These are phyloP conservation scores for Cryphonectria nitschkei DNA, from an alignment of 2,329 filamentous ascomycete species.

Conservation along the genomic window DNA sequence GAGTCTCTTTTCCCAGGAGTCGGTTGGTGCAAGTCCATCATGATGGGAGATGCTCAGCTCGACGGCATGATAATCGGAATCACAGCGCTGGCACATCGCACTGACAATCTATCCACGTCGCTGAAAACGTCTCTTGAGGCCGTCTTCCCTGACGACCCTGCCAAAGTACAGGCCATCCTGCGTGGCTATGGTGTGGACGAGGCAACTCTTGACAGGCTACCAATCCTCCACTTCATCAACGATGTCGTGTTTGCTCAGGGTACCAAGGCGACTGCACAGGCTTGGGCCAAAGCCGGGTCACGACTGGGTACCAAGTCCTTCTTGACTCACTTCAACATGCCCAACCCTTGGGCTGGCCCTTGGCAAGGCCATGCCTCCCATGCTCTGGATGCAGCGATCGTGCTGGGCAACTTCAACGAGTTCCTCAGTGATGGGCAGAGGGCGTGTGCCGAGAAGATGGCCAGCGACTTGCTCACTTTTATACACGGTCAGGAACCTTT, in stretches of 20 bases:
- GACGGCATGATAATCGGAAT: slow-evolving; percentile 25
- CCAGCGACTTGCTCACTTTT: slow-evolving; percentile 43
- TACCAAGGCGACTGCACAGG: slow-evolving; percentile 15
- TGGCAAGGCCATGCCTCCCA: slow-evolving; percentile 47
- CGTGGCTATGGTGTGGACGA: slow-evolving; percentile 20
- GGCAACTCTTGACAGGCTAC: slow-evolving; percentile 14
- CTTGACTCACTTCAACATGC: slow-evolving; percentile 47
- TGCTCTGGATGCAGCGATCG: slow-evolving; percentile 48
- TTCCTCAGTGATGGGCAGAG: slow-evolving; percentile 40
- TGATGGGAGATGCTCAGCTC: slow-evolving; percentile 23
- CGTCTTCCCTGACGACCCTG: slow-evolving; percentile 16
- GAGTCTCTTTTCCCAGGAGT: slow-evolving; percentile 17
- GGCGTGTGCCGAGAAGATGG: slow-evolving; percentile 39
- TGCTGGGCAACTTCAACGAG: slow-evolving; percentile 51
- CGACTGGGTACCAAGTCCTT: slow-evolving; percentile 18
- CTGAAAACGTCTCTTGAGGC: slow-evolving; percentile 17
- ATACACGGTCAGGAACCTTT: slow-evolving; percentile 39
- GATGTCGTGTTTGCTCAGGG: slow-evolving; percentile 23
- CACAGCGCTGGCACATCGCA: slow-evolving; percentile 14
- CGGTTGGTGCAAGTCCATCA: slow-evolving; percentile 23
- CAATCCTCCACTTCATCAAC: slow-evolving; percentile 23
- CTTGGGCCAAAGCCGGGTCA: slow-evolving; percentile 13
- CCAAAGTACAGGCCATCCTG: slow-evolving; percentile 9
- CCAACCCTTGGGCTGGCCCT: slow-evolving; percentile 50
- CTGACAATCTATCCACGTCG: slow-evolving; percentile 20